Base-by-base conservation (phyloP, 1,139 yeast species). In the Yamadazyma membranifaciens region DNA sequence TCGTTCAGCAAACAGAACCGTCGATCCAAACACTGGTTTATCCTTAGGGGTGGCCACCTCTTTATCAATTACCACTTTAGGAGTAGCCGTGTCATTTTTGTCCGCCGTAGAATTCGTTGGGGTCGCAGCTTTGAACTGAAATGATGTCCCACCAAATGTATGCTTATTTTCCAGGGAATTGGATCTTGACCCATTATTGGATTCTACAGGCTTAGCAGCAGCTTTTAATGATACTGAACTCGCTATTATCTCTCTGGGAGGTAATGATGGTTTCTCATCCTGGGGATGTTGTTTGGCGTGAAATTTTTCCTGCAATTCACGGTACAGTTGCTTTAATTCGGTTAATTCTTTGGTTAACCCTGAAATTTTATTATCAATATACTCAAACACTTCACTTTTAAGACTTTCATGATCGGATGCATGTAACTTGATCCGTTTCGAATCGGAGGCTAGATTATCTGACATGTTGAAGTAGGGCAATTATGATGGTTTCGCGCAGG, bases 1-100 rank as follows among this genome's bases (percentile, higher is more conserved):
- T 39, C 59, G 60, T 41, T 57, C 37, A 17, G 46, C 53, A 62
- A 83, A 83, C 1, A 81, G 55, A 2, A 76, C 69, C n/a, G 77
- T 62, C 6, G 80, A 60, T 4, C 77, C 77, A 55, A 71, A 71
- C 1, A 64, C 69, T 2, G 70, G 71, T 41, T 43, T 36, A 27
- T 47, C 45, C 20, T 43, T 42, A 9, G 45, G 42, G 9, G 43
- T 31, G 10, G 31, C 36, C n/a, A n/a, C 11, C 33, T 7, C 31
- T 6, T 11, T 27, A n/a, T 6, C 9, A n/a, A 6, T 27, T n/a
- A 9, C n/a, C 5, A 26, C 11, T 26, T 26, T 44, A 3, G 39
- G 33, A 5, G 25, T 16, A 34, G 30, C 36, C 9, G 6, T 20
- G 4, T 12, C n/a, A 9, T 14, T 26, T 13, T 3, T 12, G 7